Conservation (phyloP, 2,329 filamentous ascomycete species). For the Decorospora gaudefroyi region DNA sequence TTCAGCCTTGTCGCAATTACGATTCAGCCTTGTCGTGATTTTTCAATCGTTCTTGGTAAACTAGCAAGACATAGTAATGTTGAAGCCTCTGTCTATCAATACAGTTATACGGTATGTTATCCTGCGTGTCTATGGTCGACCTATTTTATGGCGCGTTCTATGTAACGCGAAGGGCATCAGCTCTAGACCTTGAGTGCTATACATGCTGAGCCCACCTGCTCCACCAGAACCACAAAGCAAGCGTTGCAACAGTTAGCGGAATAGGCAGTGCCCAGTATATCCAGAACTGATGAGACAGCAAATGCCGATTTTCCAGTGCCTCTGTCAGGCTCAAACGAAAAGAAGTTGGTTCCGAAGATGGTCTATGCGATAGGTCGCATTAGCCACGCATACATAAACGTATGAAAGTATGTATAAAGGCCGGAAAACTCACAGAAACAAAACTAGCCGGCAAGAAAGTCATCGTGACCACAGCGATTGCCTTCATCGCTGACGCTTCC, state of each 20-base stretch:
- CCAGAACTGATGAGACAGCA: conserved; percentile 20
- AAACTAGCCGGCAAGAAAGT: conserved; percentile 32
- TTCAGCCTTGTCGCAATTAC: neutral
- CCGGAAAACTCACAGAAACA: conserved; percentile 18
- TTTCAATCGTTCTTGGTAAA: too few species aligned
- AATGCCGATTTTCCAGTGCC: neutral
- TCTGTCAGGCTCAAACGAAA: conserved; percentile 14
- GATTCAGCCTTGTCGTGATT: too few species aligned
- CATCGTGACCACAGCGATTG: conserved; percentile 30
- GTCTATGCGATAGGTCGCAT: conserved; percentile 7
- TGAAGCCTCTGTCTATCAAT: too few species aligned
- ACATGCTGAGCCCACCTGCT: conserved; percentile 1
- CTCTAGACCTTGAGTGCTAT: neutral
- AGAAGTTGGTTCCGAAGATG: conserved; percentile 20
- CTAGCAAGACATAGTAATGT: too few species aligned
- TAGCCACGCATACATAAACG: neutral
- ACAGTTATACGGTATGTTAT: too few species aligned
- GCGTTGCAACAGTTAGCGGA: conserved; percentile 18
- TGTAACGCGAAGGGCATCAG: neutral
- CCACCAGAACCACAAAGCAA: conserved; percentile 24
- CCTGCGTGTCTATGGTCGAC: too few species aligned
- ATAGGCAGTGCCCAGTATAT: conserved; percentile 24
- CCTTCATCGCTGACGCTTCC: conserved; percentile 28
- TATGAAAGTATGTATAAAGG: neutral
- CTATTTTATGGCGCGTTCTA: neutral